phyloP scores from a whole-genome alignment of 2,329 filamentous ascomycete species.

The Alternaria postmessia region DNA sequence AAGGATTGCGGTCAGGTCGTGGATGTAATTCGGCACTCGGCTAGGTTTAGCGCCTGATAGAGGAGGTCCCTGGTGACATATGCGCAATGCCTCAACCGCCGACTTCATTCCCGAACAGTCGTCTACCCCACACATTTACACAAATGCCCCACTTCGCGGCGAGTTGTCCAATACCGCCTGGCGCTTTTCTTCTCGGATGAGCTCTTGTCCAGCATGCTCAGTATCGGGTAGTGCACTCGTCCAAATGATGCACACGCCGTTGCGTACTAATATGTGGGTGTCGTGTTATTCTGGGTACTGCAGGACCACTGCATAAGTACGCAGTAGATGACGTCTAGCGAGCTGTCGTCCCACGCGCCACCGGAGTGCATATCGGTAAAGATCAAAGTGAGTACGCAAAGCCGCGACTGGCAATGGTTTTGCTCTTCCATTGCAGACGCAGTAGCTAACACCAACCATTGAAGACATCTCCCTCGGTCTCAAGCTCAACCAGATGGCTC shows the following conservation, averaged over 20 bases:
- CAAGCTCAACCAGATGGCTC: slow-evolving; percentile 25
- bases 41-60: slow-evolving; percentile 6
- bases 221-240: slow-evolving; percentile 4
- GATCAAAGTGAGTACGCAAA: slow-evolving; percentile 16
- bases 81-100: slow-evolving; percentile 1
- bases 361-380: slow-evolving; percentile 24
- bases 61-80: not conserved
- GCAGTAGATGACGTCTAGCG: not conserved
- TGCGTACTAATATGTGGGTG: not conserved
- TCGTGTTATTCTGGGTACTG: not conserved
- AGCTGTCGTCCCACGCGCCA: slow-evolving; percentile 19
- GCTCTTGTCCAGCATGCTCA: not conserved
- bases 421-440: not conserved
- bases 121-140: slow-evolving; percentile 4
- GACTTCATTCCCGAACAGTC: slow-evolving; percentile 1
- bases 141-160: slow-evolving; percentile 1
- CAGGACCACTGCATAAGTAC: not conserved
- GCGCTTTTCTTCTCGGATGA: not conserved
- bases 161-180: not conserved
- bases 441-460: not conserved
- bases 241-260: not conserved
- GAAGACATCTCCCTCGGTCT: not conserved
- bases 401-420: slow-evolving; percentile 6
- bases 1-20: slow-evolving; percentile 1
- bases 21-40: slow-evolving; percentile 2